Conservation (phyloP, 768 basidiomycete species). For the Panus rudis region DNA sequence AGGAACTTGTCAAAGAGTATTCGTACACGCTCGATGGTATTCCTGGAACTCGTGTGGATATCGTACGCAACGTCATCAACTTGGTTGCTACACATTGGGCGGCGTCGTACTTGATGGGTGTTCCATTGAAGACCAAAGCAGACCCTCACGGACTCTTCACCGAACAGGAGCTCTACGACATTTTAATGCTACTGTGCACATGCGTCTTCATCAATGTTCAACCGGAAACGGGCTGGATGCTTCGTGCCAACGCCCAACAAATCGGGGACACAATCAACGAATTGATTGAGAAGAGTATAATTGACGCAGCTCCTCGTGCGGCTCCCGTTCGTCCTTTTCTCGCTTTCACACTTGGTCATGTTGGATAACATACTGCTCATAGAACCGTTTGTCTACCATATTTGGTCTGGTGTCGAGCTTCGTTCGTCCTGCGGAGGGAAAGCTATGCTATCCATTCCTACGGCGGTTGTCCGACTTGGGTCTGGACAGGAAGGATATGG, state of each 20-base stretch:
- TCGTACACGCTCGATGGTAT: slow-evolving; percentile 27
- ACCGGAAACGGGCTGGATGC: slow-evolving; percentile 27
- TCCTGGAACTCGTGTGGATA: slow-evolving; percentile 34
- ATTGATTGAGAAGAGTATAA: slow-evolving; percentile 27
- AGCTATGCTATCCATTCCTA: slow-evolving; percentile 35
- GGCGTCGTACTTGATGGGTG: slow-evolving; percentile 33
- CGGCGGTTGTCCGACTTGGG: slow-evolving; percentile 28
- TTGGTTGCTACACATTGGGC: slow-evolving; percentile 35
- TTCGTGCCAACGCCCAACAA: slow-evolving; percentile 23
- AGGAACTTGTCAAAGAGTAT: slow-evolving; percentile 26
- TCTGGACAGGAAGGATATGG: slow-evolving; percentile 33
- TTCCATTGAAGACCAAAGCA: slow-evolving; percentile 39
- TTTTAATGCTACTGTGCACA: slow-evolving; percentile 27
- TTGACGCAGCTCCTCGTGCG: slow-evolving; percentile 19
- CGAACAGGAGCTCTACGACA: slow-evolving; percentile 42
- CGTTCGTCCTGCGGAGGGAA: slow-evolving; percentile 26
- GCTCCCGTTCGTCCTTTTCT: slow-evolving; percentile 21
- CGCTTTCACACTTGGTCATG: no score
- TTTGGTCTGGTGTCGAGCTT: slow-evolving; percentile 19
- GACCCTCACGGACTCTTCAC: slow-evolving; percentile 38
- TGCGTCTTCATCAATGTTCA: slow-evolving; percentile 26
- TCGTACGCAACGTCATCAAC: slow-evolving; percentile 44
- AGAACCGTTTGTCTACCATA: slow-evolving; percentile 26
- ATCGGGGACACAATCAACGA: slow-evolving; percentile 25
- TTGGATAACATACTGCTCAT: no score